Base-by-base conservation (phyloP, 441 rosid genomes). In the Biscutella laevigata region DNA sequence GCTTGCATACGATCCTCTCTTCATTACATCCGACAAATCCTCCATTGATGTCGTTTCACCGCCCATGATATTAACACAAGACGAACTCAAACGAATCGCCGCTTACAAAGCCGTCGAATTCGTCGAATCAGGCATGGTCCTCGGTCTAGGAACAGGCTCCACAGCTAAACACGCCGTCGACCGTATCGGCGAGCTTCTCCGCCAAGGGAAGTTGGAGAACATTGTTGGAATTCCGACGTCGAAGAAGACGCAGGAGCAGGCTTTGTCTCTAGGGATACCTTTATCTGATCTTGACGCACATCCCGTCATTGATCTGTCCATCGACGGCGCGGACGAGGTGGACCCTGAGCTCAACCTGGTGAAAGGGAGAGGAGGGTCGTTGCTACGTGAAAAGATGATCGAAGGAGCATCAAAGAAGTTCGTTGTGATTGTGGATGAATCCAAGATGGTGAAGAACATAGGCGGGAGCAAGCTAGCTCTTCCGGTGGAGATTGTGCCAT, bases 311-410 rank as follows among this genome's bases (percentile, higher is more conserved):
- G 95, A 91, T 55, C 70, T 91, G 61, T 90, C 96, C 4, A 91
- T 91, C 35, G 98, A 91, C 64, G 98, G 98, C 4, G 98, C 98
- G 1, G 98, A 91, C 30, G 98, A 91, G 74, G 95, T 91, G 8
- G 98, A 87, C 64, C 75, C 80, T 1, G 38, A 27, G 13, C 82
- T 91, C 57, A 85, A 91, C 51, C 69, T 91, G 38, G 98, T 83
- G 4, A 91, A 91, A 45, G 98, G 96, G 1, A 72, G 96, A 19
- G 98, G 98, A 12, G 98, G 96, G 66, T 91, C 98, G 1, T 61
- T 91, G 21, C 71, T 91, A 1, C 59, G 98, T 22, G 98, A 91
- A 76, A 91, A 91, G 59, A 91, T 91, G 96, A 80, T 91, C 27
- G 96, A 88, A 59, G 83, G 94, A 51, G 95, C 79, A 17, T 74